A percentile compares a stretch with the other conserved stretches of the same genome.
Evolutionary conservation across 176 grass and related monocot species (phyloP).

Genomic region (Carex pumila): DNA sequence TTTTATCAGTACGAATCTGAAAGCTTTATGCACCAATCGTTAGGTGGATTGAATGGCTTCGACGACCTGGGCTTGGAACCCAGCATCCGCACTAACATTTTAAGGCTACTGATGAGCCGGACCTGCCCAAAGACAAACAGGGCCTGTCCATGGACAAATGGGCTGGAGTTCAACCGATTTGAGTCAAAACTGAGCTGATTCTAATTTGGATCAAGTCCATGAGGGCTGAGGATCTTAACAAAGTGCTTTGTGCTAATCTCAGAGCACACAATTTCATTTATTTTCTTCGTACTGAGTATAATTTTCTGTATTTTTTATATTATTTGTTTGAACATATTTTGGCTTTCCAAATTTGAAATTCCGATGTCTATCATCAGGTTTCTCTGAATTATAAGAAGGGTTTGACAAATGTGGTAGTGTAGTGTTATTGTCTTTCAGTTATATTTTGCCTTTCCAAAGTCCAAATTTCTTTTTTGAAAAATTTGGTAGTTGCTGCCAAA

Average conservation of each 20-base stretch:
- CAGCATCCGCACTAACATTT: conserved; percentile 43
- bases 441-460: background rate
- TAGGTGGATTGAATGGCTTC: too few relatives aligned
- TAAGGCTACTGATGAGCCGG: too few relatives aligned
- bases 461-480: background rate
- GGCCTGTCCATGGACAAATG: background rate
- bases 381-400: background rate
- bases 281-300: background rate
- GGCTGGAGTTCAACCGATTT: background rate
- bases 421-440: background rate
- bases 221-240: too few relatives aligned
- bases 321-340: background rate
- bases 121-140: background rate
- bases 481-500: too few relatives aligned
- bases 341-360: background rate
- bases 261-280: background rate
- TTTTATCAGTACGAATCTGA: too few relatives aligned
- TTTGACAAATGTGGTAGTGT: background rate
- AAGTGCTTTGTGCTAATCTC: background rate
- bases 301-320: background rate
- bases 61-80: conserved; percentile 71
- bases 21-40: too few relatives aligned
- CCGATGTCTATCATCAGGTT: background rate
- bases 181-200: background rate
- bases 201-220: background rate